Conservation (phyloP, 169 alveolate genomes). For the Ichthyophthirius multifiliis region DNA sequence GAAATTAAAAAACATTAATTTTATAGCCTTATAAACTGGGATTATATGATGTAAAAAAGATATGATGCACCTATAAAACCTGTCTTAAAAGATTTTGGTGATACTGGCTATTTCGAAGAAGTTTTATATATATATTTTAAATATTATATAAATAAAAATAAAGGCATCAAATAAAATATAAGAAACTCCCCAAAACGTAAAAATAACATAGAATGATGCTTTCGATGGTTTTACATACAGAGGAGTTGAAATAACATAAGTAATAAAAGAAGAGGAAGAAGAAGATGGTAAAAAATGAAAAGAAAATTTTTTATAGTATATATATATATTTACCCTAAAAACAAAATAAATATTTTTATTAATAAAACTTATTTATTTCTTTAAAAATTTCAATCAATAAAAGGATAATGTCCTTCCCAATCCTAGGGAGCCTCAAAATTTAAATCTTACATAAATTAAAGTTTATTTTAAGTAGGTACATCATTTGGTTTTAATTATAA, state of each 20-base stretch:
- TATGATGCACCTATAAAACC: neutral
- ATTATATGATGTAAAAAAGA: neutral
- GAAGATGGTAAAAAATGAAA: no score
- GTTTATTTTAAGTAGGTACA: slow-evolving; percentile 40
- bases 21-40: neutral
- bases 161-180: neutral
- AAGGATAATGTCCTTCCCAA: slow-evolving; percentile 87
- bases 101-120: neutral
- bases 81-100: neutral
- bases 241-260: no score
- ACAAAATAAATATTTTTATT: no score
- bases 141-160: neutral
- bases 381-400: neutral
- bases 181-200: neutral
- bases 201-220: neutral
- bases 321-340: no score
- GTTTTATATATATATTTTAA: neutral
- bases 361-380: no score
- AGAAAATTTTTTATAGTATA: no score
- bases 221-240: neutral
- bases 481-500: slow-evolving; percentile 10
- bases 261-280: no score
- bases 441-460: slow-evolving; percentile 67
- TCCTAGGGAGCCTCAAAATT: slow-evolving; percentile 80
- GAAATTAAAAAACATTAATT: neutral